These are phyloP conservation scores for Zygosaccharomyces siamensis DNA, from an alignment of 805 yeast genomes.

Conservation along the genomic window DNA sequence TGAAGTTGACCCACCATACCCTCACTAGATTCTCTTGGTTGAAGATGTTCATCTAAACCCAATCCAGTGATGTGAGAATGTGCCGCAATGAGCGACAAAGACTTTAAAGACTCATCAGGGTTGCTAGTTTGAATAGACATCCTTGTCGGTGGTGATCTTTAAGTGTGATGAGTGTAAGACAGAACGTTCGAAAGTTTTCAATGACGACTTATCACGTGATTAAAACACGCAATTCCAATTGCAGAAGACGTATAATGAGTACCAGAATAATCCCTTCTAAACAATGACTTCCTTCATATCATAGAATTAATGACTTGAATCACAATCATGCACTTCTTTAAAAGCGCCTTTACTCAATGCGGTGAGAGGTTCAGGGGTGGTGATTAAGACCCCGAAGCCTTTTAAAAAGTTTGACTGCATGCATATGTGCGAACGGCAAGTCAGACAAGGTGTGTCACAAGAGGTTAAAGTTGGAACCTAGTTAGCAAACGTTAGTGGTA, in stretches of 20 bases:
- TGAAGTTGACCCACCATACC: slow-evolving; percentile 97
- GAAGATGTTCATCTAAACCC: slow-evolving; percentile 89
- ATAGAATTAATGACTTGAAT: not conserved
- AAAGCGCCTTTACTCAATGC: not conserved
- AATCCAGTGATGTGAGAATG: slow-evolving; percentile 96
- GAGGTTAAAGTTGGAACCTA: not conserved
- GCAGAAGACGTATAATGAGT: not conserved
- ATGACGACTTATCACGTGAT: not conserved
- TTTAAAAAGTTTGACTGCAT: not conserved
- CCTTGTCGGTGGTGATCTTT: not conserved
- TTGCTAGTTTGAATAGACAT: slow-evolving; percentile 42
- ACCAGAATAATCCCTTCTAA: not conserved
- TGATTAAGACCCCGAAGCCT: not conserved
- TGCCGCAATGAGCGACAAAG: slow-evolving; percentile 87
- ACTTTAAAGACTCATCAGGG: slow-evolving; percentile 42
- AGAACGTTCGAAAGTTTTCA: slow-evolving; percentile 4
- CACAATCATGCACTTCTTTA: not conserved
- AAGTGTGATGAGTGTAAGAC: slow-evolving; percentile 2
- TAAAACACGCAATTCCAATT: not conserved
- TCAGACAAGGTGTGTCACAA: not conserved
- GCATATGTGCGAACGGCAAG: not conserved
- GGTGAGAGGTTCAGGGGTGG: not conserved
- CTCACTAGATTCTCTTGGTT: slow-evolving; percentile 74
- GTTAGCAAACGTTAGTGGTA: not conserved
- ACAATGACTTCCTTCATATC: not conserved